Conservation (phyloP, 257 asterid species). For the Jacaranda mimosifolia region DNA sequence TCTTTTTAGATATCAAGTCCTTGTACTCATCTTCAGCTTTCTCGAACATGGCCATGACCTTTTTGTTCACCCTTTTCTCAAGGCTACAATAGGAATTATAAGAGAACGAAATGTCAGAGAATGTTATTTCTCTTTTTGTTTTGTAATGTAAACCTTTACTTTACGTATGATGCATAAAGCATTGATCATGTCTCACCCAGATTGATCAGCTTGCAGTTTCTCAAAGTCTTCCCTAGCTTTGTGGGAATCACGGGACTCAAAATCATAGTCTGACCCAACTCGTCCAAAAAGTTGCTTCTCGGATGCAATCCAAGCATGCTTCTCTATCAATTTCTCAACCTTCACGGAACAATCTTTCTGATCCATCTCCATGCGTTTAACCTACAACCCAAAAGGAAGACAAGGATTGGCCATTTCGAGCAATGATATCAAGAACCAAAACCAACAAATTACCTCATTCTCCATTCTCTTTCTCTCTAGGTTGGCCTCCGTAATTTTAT, state of each 20-base stretch:
- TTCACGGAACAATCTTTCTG: conserved; percentile 81
- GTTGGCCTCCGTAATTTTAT: conserved; percentile 72
- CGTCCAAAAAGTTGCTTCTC: conserved; percentile 96
- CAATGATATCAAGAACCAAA: conserved; percentile 33
- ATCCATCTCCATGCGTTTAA: conserved; percentile 91
- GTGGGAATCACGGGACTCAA: conserved; percentile 76
- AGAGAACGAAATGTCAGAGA: conserved; percentile 32
- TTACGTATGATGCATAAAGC: not conserved
- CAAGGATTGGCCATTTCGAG: conserved; percentile 1
- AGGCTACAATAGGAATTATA: conserved; percentile 60
- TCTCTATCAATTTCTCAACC: conserved; percentile 89
- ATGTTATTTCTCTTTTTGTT: conserved; percentile 13
- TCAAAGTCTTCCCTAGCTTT: conserved; percentile 75
- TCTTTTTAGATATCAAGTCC: conserved; percentile 89
- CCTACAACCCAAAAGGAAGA: conserved; percentile 51
- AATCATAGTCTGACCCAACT: conserved; percentile 93
- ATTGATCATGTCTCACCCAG: conserved; percentile 68
- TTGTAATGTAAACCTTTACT: not conserved
- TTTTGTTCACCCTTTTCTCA: conserved; percentile 98
- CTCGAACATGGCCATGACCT: conserved; percentile 98
- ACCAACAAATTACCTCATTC: conserved; percentile 70
- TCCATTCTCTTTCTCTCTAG: conserved; percentile 92
- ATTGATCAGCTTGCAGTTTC: conserved; percentile 83
- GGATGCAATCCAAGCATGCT: conserved; percentile 90
- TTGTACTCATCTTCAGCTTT: conserved; percentile 98